Conservation (phyloP, 2,329 filamentous ascomycete genomes). For the Venturia pyrina region DNA sequence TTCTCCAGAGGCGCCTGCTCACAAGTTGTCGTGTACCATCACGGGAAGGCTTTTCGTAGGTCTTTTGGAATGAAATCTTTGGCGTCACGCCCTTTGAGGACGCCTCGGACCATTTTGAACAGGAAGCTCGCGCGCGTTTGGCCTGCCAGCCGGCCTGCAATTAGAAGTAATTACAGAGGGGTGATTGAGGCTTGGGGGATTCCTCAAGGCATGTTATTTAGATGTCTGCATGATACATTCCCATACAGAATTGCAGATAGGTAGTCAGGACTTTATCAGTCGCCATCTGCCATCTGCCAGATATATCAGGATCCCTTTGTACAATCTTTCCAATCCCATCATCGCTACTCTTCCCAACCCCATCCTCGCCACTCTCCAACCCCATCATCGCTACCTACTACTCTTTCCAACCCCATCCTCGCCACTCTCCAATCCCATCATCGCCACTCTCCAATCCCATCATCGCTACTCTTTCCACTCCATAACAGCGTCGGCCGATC, state of each 20-base stretch:
- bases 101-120: not conserved
- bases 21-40: not conserved
- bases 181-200: not conserved
- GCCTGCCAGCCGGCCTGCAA: not conserved
- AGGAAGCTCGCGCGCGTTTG: not conserved
- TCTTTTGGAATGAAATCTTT: not conserved
- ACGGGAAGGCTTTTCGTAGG: not conserved
- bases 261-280: too few species aligned
- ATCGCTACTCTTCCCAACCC: too few species aligned
- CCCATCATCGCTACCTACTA: too few species aligned
- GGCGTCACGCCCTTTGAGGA: not conserved
- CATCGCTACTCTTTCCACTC: too few species aligned
- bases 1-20: not conserved
- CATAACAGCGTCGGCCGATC: too few species aligned
- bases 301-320: not conserved
- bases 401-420: slow-evolving; percentile 1
- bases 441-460: slow-evolving; percentile 2
- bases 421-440: slow-evolving; percentile 2
- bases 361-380: too few species aligned
- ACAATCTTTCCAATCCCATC: not conserved
- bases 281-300: not conserved
- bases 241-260: not conserved
- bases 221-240: not conserved
- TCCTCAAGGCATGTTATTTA: not conserved
- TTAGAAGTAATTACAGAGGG: not conserved